These are phyloP conservation scores for Globisporangium yorkense DNA, from an alignment of 352 stramenopile species.

Conservation along the genomic window DNA sequence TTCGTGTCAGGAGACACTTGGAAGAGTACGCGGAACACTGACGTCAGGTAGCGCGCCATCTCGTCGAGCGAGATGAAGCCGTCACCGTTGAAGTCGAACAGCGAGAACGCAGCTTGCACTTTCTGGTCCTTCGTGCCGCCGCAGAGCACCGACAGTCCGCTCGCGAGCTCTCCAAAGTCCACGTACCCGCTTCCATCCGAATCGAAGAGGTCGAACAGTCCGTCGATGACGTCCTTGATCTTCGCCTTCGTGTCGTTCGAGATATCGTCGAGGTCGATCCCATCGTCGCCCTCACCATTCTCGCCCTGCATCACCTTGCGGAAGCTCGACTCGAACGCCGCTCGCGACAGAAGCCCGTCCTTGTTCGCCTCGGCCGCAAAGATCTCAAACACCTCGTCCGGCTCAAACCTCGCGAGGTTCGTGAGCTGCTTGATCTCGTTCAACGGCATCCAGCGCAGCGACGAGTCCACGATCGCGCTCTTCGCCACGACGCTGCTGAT, in stretches of 20 bases:
- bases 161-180: conserved; percentile 81
- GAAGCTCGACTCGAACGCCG: conserved; percentile 80
- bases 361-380: conserved; percentile 74
- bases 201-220: conserved; percentile 82
- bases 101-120: conserved; percentile 71
- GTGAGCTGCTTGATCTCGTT: conserved; percentile 81
- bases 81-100: conserved; percentile 89
- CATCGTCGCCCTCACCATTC: background rate
- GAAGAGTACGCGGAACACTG: conserved; percentile 83
- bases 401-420: conserved; percentile 67
- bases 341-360: conserved; percentile 60
- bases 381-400: conserved; percentile 84
- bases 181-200: conserved; percentile 61
- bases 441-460: conserved; percentile 75
- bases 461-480: conserved; percentile 69
- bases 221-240: conserved; percentile 51
- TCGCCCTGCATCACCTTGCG: conserved; percentile 43
- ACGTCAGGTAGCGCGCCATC: conserved; percentile 86
- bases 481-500: conserved; percentile 69
- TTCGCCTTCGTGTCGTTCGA: conserved; percentile 32
- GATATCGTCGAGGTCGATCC: background rate
- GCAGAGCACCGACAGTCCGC: conserved; percentile 76
- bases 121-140: conserved; percentile 85
- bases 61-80: conserved; percentile 84
- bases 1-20: conserved; percentile 66